Percentiles rank a stretch among this genome's conserved stretches.
These are phyloP conservation scores for Mariannaea elegans DNA, from an alignment of 2,329 filamentous ascomycete genomes.

Conservation along the genomic window DNA sequence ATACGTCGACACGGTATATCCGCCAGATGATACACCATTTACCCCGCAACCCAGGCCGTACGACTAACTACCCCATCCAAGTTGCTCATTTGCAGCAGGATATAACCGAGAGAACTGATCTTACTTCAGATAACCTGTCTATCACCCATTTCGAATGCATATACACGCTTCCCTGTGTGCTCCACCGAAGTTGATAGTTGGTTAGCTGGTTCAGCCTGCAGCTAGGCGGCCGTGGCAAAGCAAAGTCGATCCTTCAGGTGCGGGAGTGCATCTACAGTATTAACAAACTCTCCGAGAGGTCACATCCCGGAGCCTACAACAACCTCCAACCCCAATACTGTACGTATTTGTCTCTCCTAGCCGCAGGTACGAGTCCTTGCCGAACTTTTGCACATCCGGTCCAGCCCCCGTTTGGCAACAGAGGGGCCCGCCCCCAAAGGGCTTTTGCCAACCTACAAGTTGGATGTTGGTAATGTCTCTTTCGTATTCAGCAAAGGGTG, in stretches of 20 bases:
- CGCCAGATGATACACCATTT: neutral
- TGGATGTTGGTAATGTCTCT: conserved; percentile 40
- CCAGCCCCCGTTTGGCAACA: conserved; percentile 34
- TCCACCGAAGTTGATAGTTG: conserved; percentile 22
- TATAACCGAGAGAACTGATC: neutral
- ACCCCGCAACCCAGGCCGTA: neutral
- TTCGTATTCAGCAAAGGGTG: conserved; percentile 38
- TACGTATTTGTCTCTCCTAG: conserved; percentile 35
- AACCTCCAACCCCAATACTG: conserved; percentile 10
- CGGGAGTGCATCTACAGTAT: conserved; percentile 29
- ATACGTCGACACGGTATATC: neutral
- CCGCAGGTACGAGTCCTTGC: conserved; percentile 43
- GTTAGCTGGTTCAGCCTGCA: conserved; percentile 26
- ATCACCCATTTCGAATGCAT: conserved; percentile 28
- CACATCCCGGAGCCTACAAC: neutral
- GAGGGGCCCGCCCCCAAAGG: conserved; percentile 25
- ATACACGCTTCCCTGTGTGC: conserved; percentile 19
- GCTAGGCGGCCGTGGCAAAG: conserved; percentile 25
- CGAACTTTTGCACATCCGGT: conserved; percentile 41
- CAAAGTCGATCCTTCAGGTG: conserved; percentile 28
- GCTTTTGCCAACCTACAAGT: conserved; percentile 34
- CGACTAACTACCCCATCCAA: neutral
- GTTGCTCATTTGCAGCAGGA: conserved; percentile 2
- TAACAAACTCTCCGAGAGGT: conserved; percentile 25
- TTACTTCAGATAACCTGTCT: conserved; percentile 11